Base-by-base conservation (phyloP, 805 yeast genomes). In the Cyberlindnera xishuangbannaensis region DNA sequence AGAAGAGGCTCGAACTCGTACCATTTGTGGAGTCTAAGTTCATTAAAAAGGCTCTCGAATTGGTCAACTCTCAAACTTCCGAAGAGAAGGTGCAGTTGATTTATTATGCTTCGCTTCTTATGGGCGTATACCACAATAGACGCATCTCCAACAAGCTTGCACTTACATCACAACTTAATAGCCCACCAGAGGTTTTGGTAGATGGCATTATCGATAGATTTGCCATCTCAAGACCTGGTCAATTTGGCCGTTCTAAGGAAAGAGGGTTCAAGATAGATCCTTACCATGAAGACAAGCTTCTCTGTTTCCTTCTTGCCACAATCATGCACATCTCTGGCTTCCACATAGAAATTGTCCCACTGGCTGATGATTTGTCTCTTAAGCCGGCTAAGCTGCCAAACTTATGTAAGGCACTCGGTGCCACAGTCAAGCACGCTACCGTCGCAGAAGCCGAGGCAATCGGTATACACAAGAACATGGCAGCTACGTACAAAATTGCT, bases 191-290 rank as follows among this genome's bases (percentile, higher is more conserved):
- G 37, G 51, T 66, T 3, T 64, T 90, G 17, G 61, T 87, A 6
- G 88, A 83, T 49, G 83, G 84, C 25, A 58, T 85, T 21, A 59
- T 92, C 39, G 71, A 71, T 31, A 69, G 82, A 39, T 92, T 86
- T 59, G 73, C 97, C 11, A 71, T 79, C 18, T 51, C 71, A 19
- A 73, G 71, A 48, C 68, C 84, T 7, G 75, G 83, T 7, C 71
- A 67, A 32, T 71, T 76, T 42, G 94, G 92, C 37, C 78, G 74
- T 56, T 63, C 83, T n/a, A 81, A 79, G 53, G 86, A 80, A 42
- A 73, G 79, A 47, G 70, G 80, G n/a, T 90, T 73, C 55, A 66
- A 73, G 41, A 73, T 92, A 40, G 97, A 92, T 53, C 96, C 97
- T 25, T 80, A 75, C 48, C 74, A 76, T 52, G 95, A 86, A 58